Conservation (phyloP, 495 filamentous ascomycete species). For the Bathelium albidoporum region DNA sequence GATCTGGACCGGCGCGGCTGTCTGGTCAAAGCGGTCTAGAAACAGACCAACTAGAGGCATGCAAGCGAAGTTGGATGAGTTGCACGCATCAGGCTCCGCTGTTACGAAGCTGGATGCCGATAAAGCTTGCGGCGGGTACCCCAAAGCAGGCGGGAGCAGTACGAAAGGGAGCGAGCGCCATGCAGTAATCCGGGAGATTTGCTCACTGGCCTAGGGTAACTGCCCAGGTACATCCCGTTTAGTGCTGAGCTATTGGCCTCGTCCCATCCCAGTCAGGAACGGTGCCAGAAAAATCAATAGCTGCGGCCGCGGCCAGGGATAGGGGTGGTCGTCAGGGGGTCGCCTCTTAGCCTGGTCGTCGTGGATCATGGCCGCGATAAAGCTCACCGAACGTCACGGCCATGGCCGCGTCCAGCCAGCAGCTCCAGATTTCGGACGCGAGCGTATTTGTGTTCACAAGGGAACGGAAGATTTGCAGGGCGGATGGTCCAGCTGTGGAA, state of each 20-base stretch:
- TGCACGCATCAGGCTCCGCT: neutral
- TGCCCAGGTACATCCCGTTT: neutral
- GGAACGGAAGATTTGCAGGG: neutral
- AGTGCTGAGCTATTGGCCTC: neutral
- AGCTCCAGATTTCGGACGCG: neutral
- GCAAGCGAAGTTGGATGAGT: neutral
- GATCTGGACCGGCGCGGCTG: neutral
- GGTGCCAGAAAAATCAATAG: constrained; percentile 5
- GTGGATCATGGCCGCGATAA: neutral
- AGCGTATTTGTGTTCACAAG: neutral
- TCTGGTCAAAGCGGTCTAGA: neutral
- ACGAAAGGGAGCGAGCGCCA: neutral
- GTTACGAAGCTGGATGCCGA: neutral
- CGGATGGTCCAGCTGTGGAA: neutral
- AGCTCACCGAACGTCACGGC: neutral
- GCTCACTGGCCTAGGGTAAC: neutral
- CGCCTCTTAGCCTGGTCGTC: neutral
- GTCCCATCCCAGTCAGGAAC: neutral
- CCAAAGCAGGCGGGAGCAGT: neutral
- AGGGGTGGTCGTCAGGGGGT: neutral
- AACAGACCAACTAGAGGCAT: constrained; percentile 1
- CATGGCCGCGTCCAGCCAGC: neutral
- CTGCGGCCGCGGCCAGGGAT: neutral
- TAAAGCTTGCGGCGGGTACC: constrained; percentile 5
- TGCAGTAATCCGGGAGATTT: neutral